Conservation (phyloP, 176 grass and related monocot genomes). For the Bothriochloa decipiens region DNA sequence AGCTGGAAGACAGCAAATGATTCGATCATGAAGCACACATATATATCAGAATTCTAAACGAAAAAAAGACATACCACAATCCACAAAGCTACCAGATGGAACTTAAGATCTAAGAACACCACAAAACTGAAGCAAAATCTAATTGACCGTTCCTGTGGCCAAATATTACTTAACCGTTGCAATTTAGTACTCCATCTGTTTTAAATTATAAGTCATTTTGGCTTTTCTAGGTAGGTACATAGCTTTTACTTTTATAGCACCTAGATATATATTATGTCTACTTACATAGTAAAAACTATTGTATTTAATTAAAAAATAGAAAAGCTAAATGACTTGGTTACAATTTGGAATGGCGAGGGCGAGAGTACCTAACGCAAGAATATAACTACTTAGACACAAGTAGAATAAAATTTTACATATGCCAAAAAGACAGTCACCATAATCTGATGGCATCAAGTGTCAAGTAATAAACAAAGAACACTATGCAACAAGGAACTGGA, state of each 20-base stretch:
- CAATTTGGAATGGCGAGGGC: not conserved
- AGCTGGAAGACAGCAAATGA: not conserved
- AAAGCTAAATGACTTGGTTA: not conserved
- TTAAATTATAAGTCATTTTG: not conserved
- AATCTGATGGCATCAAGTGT: not conserved
- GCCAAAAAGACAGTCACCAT: not conserved
- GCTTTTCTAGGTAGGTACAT: not conserved
- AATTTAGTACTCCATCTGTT: not conserved
- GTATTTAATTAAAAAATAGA: not conserved
- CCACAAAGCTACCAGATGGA: not conserved
- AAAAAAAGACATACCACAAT: not conserved
- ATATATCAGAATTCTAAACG: not conserved
- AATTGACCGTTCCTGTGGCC: not conserved
- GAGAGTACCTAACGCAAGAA: not conserved
- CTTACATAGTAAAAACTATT: not conserved
- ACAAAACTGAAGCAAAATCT: not conserved
- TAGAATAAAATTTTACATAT: not conserved
- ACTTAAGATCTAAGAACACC: not conserved
- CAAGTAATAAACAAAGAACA: not conserved
- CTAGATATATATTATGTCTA: not conserved
- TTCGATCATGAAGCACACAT: not conserved
- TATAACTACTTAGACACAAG: not conserved
- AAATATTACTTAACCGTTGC: not conserved
- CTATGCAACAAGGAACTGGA: not conserved
- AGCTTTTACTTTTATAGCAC: not conserved